Conservation (phyloP, 2,329 filamentous ascomycete species). For the Cladosporium sp. region DNA sequence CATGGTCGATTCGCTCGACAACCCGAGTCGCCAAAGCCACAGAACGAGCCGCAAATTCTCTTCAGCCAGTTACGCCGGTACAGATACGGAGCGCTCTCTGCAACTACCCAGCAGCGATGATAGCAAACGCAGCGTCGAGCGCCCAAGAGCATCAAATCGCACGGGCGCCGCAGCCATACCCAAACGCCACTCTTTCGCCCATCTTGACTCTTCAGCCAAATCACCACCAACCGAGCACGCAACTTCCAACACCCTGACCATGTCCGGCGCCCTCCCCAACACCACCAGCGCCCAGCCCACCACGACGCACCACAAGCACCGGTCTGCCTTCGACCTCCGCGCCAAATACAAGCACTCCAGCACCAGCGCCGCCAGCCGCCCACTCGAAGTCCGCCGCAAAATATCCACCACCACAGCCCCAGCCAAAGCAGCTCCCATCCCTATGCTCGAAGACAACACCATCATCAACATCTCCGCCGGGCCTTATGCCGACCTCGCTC, state of each 20-base stretch:
- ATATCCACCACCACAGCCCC: constrained; percentile 11
- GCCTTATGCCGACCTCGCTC: constrained; percentile 24
- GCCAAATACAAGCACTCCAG: constrained; percentile 25
- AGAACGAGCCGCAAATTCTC: constrained; percentile 7
- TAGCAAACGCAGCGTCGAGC: constrained; percentile 11
- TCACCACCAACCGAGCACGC: constrained; percentile 8
- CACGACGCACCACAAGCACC: constrained; percentile 10
- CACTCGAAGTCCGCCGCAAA: constrained; percentile 22
- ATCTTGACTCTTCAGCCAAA: constrained; percentile 6
- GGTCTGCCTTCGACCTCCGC: constrained; percentile 30
- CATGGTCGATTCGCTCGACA: constrained; percentile 31
- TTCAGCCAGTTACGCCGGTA: constrained; percentile 1
- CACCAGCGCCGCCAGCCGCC: constrained; percentile 14
- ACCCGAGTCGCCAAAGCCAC: constrained; percentile 15
- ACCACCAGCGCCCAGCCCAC: neutral
- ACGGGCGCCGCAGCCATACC: neutral
- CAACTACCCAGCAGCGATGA: constrained; percentile 5
- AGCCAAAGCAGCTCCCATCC: constrained; percentile 9
- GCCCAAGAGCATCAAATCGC: constrained; percentile 9
- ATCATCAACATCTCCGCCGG: constrained; percentile 29
- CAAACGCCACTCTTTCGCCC: constrained; percentile 5
- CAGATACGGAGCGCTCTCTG: constrained; percentile 4
- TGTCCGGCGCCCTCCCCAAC: neutral
- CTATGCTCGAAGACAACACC: constrained; percentile 28
- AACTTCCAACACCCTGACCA: neutral